phyloP scores from a whole-genome alignment of 768 basidiomycete species.

The Hygrophorus pudorinus region DNA sequence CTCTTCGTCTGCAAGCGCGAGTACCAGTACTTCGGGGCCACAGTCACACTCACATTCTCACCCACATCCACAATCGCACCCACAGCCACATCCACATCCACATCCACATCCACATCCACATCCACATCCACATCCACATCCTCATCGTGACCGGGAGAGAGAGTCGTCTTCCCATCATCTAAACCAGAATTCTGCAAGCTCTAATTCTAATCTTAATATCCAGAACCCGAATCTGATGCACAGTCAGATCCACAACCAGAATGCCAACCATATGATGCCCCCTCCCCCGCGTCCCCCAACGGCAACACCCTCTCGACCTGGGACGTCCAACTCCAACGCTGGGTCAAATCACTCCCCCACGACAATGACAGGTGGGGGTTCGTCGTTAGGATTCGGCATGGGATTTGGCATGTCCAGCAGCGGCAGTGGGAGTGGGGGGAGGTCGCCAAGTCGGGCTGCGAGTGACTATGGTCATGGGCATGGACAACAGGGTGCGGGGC shows the following conservation, averaged over 20 bases:
- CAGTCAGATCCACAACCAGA: slow-evolving; percentile 3
- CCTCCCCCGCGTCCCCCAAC: slow-evolving; percentile 4
- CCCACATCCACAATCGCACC: background rate
- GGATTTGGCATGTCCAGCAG: slow-evolving; percentile 12
- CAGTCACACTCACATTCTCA: background rate
- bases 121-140: background rate
- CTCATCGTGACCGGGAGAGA: background rate
- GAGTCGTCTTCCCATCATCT: background rate
- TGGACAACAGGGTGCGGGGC: background rate
- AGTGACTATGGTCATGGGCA: background rate
- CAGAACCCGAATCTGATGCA: slow-evolving; percentile 1
- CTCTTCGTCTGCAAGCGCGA: slow-evolving; percentile 2
- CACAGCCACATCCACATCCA: background rate
- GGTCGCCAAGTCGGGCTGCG: background rate
- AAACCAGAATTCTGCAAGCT: background rate
- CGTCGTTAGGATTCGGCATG: too few relatives aligned
- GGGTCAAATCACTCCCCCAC: slow-evolving; percentile 22
- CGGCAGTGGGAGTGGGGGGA: background rate
- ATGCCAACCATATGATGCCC: slow-evolving; percentile 6
- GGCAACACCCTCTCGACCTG: slow-evolving; percentile 1
- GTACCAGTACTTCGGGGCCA: background rate
- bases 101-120: background rate
- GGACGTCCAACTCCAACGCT: slow-evolving; percentile 14
- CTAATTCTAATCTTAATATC: background rate
- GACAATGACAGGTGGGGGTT: too few relatives aligned